phyloP scores from a whole-genome alignment of 768 basidiomycete genomes.

The Leccinum incarnatum region DNA sequence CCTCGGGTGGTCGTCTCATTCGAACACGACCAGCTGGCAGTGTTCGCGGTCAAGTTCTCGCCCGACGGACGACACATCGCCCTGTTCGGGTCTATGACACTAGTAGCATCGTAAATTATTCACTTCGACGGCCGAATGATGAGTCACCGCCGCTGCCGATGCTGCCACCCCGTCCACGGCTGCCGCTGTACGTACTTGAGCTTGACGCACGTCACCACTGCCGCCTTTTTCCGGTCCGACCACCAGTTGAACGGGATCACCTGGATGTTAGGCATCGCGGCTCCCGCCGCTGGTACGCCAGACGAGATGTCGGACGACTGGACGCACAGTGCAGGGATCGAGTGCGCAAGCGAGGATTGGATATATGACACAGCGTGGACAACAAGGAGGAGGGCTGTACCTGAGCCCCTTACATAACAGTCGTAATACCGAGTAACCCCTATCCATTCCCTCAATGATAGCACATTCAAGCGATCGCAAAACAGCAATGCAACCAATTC shows the following conservation, averaged over 20 bases:
- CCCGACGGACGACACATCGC: too few species aligned
- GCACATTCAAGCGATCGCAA: too few species aligned
- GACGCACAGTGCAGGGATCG: conserved; percentile 82
- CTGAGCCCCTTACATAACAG: too few species aligned
- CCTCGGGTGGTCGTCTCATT: too few species aligned
- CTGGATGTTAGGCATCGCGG: conserved; percentile 89
- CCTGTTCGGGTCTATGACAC: too few species aligned
- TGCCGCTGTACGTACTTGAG: conserved; percentile 81
- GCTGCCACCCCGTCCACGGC: conserved; percentile 35
- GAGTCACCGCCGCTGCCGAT: conserved; percentile 32
- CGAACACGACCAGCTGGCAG: too few species aligned
- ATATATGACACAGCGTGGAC: conserved; percentile 48
- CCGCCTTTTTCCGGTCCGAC: conserved; percentile 65
- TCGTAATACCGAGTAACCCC: too few species aligned
- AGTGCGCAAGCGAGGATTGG: conserved; percentile 71
- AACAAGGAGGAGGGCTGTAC: conserved; percentile 27
- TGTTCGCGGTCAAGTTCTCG: too few species aligned
- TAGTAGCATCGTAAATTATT: conserved; percentile 82
- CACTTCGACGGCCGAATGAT: conserved; percentile 82
- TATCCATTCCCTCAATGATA: too few species aligned
- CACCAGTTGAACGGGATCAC: conserved; percentile 91
- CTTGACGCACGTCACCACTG: conserved; percentile 89
- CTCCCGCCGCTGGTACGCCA: conserved; percentile 83
- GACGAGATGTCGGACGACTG: conserved; percentile 80
- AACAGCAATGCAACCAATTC: too few species aligned